Evolutionary conservation across 2,329 filamentous ascomycete species (phyloP).

Genomic region (Aaosphaeria arxii): DNA sequence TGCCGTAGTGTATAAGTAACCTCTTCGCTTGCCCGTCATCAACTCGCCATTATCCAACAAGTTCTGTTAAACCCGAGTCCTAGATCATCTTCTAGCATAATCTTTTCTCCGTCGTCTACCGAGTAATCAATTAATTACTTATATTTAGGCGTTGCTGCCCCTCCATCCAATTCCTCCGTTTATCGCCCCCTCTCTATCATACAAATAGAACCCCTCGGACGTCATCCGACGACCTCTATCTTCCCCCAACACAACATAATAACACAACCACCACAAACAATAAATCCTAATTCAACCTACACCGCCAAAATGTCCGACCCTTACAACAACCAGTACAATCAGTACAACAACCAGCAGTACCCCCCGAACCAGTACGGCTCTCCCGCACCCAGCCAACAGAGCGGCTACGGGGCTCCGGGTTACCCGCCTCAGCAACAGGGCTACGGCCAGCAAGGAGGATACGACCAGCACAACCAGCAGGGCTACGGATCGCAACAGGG

Average conservation of each 20-base stretch:
- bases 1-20: too few species aligned
- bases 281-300: constrained; percentile 1
- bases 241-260: constrained; percentile 1
- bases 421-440: constrained; percentile 28
- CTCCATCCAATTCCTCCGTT: not conserved
- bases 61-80: too few species aligned
- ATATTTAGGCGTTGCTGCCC: too few species aligned
- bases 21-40: too few species aligned
- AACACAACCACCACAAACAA: constrained; percentile 2
- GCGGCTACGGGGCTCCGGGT: constrained; percentile 8
- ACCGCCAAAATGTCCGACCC: constrained; percentile 49
- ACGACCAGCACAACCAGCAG: constrained; percentile 27
- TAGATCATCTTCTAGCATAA: too few species aligned
- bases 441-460: constrained; percentile 25
- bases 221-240: not conserved
- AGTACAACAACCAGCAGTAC: constrained; percentile 23
- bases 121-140: too few species aligned
- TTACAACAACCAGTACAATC: constrained; percentile 45
- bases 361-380: constrained; percentile 28
- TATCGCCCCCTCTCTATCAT: not conserved
- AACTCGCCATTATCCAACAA: too few species aligned
- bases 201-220: constrained; percentile 6
- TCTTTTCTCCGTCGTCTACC: too few species aligned
- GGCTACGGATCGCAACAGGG: constrained; percentile 29
- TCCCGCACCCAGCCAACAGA: constrained; percentile 23